Evolutionary conservation across 495 filamentous ascomycete species (phyloP), one percentile per base, ranked within the genome.

Genomic region (Penicillium flavigenum): DNA sequence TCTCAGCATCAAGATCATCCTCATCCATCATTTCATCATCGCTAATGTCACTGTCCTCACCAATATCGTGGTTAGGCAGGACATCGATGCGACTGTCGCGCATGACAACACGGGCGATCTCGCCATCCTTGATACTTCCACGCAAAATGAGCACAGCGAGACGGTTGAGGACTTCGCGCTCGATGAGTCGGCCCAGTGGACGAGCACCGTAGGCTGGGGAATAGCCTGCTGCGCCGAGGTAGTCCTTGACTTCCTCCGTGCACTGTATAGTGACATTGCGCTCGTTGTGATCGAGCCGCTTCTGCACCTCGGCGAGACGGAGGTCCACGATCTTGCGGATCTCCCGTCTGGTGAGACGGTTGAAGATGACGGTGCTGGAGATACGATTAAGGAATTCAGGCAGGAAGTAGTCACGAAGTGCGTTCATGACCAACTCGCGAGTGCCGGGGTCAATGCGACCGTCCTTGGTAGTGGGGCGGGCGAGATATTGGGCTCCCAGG

Each of bases 361-460:
- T 98, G 86, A 98, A 98, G 78, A 98, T 96, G 77, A 98, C 92
- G 56, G 85, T 88, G 62, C 86, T 91, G 72, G 82, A 89, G 82
- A 98, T 96, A 68, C 94, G 90, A 78, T 98, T 98, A 34, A 98
- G 81, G 81, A 98, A 98, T 63, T 98, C 94, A 32, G 94, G 94
- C 1, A 98, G 82, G 84, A 98, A 98, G 79, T 96, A 96, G 76
- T 89, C 86, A 65, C 92, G 87, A 41, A 98, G 82, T 5, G 92
- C 83, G 46, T 81, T 84, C 88, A 92, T 91, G 59, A 98, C 93
- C 60, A 96, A 76, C 62, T 96, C 91, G 39, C 81, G 83, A 3
- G 91, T 96, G 12, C 90, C 88, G 2, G 87, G 83, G 52, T 98
- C 94, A 61, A 98, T 96, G 65, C 76, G 84, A 56, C 94, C 94